phyloP scores from a whole-genome alignment of 345 rosid species.

The Trapa bicornis region DNA sequence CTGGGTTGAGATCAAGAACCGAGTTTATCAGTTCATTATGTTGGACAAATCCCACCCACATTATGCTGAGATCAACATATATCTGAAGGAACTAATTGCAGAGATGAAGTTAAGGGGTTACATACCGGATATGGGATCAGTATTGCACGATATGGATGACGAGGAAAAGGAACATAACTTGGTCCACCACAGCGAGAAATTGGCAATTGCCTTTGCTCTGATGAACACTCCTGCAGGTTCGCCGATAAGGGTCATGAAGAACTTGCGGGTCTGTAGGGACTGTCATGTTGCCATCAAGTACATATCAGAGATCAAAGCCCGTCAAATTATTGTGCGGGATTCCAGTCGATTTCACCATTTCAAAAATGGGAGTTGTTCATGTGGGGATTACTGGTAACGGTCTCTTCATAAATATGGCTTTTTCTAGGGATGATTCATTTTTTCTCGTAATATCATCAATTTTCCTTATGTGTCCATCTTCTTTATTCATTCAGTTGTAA shows the following conservation, averaged over 20 bases:
- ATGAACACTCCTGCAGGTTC: conserved; percentile 35
- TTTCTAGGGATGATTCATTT: not conserved
- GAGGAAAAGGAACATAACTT: conserved; percentile 67
- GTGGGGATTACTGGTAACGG: conserved; percentile 64
- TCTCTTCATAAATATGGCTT: not conserved
- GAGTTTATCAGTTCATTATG: conserved; percentile 41
- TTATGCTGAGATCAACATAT: conserved; percentile 41
- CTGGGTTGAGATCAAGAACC: conserved; percentile 61
- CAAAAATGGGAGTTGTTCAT: conserved; percentile 56
- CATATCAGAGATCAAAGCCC: conserved; percentile 44
- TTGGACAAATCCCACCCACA: conserved; percentile 51
- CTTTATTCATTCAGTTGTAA: not conserved
- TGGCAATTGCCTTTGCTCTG: conserved; percentile 65
- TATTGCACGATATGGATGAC: conserved; percentile 61
- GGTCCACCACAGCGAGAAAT: conserved; percentile 63
- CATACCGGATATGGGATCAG: conserved; percentile 48
- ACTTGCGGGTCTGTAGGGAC: conserved; percentile 60
- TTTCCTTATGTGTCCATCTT: too few species aligned
- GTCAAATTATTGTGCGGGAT: conserved; percentile 64
- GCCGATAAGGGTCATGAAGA: conserved; percentile 74
- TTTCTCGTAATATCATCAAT: too few species aligned
- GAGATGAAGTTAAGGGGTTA: conserved; percentile 65
- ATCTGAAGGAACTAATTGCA: conserved; percentile 37
- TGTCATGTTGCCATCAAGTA: conserved; percentile 63
- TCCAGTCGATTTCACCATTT: conserved; percentile 81